These are phyloP conservation scores for Chlamydomonas schloesseri DNA, from an alignment of 139 green algal genomes.

Conservation along the genomic window DNA sequence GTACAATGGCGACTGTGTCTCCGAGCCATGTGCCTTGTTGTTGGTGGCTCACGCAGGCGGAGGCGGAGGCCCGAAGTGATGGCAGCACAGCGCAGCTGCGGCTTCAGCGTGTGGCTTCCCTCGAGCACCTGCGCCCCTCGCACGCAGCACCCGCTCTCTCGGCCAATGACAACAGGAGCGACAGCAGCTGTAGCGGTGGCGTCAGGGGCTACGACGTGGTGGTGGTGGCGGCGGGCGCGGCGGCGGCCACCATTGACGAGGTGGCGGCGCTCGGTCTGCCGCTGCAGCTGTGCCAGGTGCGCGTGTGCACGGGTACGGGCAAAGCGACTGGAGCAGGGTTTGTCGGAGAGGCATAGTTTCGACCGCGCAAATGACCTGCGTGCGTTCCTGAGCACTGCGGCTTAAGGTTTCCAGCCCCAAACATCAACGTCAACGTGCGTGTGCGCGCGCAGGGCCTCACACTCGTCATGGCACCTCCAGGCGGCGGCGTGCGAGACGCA, in stretches of 20 bases:
- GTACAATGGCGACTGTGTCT: no score
- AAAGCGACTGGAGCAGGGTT: no score
- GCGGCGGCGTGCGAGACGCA: neutral
- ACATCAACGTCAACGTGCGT: no score
- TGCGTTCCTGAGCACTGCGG: no score
- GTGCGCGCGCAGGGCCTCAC: constrained; percentile 65
- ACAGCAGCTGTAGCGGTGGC: no score
- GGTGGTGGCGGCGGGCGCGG: constrained; percentile 79
- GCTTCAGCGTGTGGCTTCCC: constrained; percentile 48
- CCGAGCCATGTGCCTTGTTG: no score
- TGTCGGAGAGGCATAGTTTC: no score
- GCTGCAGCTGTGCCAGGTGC: constrained; percentile 68
- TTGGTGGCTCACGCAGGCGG: neutral
- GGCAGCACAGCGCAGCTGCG: constrained; percentile 47
- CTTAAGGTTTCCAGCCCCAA: no score
- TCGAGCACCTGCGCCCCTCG: constrained; percentile 51
- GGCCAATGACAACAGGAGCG: no score
- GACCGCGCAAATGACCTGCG: no score
- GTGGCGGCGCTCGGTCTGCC: constrained; percentile 48
- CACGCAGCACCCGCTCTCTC: no score
- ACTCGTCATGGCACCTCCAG: constrained; percentile 61
- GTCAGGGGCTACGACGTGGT: constrained; percentile 62
- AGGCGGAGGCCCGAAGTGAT: neutral
- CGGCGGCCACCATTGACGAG: constrained; percentile 66
- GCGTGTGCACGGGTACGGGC: no score